Conservation (phyloP, 2,329 filamentous ascomycete species). For the Chrysoporthe puriensis region DNA sequence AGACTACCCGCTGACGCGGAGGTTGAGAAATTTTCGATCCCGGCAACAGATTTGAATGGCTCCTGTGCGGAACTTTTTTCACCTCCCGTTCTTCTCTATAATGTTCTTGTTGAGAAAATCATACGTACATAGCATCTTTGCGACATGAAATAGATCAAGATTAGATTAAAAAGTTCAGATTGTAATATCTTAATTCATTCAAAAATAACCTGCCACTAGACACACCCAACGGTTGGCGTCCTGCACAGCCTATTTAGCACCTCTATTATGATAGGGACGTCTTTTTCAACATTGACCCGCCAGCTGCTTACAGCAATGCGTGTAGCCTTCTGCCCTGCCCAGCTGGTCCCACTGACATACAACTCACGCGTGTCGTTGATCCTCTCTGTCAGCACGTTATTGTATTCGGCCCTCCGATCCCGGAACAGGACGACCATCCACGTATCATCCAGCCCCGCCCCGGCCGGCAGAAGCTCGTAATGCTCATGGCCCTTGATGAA, state of each 20-base stretch:
- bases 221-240: background rate
- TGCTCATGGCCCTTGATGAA: conserved; percentile 63
- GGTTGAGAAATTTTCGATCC: background rate
- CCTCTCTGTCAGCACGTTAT: conserved; percentile 65
- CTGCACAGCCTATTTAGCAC: conserved; percentile 51
- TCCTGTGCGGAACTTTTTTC: background rate
- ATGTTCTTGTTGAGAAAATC: background rate
- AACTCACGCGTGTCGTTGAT: conserved; percentile 78
- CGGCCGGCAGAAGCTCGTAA: conserved; percentile 68
- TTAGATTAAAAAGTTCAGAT: background rate
- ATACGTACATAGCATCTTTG: background rate
- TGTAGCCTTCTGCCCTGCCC: conserved; percentile 73
- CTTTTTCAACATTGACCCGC: conserved; percentile 71
- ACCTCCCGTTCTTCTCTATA: background rate
- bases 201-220: background rate
- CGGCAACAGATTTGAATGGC: background rate
- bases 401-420: conserved; percentile 67
- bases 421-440: conserved; percentile 77
- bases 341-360: conserved; percentile 81
- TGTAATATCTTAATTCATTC: background rate
- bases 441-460: conserved; percentile 51
- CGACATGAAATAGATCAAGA: background rate
- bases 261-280: conserved; percentile 65
- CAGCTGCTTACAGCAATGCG: conserved; percentile 88
- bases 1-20: too few relatives aligned